Evolutionary conservation across 176 grass and related monocot genomes (phyloP).

Genomic region (Aegilops longissima): DNA sequence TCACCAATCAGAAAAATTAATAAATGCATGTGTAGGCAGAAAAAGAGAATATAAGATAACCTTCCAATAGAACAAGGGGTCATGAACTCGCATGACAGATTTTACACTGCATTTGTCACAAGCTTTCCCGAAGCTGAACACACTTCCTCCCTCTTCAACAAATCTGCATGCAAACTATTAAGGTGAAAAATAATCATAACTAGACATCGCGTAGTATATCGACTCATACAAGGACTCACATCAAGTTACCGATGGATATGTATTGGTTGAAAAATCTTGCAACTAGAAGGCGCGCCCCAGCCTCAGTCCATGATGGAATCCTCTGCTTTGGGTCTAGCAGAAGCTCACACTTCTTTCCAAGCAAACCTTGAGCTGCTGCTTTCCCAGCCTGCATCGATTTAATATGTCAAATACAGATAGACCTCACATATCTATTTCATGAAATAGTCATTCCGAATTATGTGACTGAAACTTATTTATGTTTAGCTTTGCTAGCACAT

Average conservation of each 20-base stretch:
- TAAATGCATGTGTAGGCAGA: background rate
- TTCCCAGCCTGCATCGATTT: background rate
- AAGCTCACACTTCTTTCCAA: slow-evolving; percentile 2
- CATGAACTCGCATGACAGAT: slow-evolving; percentile 11
- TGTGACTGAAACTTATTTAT: background rate
- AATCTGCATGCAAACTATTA: background rate
- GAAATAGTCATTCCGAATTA: background rate
- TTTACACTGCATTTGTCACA: background rate
- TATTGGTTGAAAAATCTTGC: background rate
- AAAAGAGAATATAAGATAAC: background rate
- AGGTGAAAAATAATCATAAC: background rate
- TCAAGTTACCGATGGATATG: slow-evolving; percentile 2
- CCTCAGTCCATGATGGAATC: background rate
- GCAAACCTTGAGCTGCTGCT: background rate
- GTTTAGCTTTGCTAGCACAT: background rate
- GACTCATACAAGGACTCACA: background rate
- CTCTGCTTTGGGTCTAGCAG: background rate
- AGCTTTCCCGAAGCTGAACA: slow-evolving; percentile 9
- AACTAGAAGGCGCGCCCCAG: background rate
- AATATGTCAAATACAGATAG: background rate
- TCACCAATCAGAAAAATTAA: background rate
- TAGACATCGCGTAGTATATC: background rate
- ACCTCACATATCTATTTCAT: background rate
- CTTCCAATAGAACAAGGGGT: slow-evolving; percentile 18
- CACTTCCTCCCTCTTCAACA: background rate